Evolutionary conservation across 305 asterid genomes (phyloP), one percentile per base, ranked within the genome.

Genomic region (Withania somnifera): DNA sequence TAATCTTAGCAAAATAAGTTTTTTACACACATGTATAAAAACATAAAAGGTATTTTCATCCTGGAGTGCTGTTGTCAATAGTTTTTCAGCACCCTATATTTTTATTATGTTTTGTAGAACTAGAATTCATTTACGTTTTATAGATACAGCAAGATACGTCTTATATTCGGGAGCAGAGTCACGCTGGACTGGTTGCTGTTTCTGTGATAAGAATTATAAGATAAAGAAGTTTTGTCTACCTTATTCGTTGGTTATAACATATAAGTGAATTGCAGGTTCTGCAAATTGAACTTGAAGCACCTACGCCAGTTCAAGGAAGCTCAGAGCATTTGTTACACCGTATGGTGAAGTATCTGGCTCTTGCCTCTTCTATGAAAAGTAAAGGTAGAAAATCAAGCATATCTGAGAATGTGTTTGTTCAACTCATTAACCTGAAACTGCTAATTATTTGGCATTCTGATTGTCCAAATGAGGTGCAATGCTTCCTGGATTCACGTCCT

Each of bases 271-370:
- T 90, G 84, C 93, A 96, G 99, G 94, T 93, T 86, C 91, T 93
- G 73, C 83, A 85, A 87, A 90, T 96, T 83, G 92, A 93, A 82
- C 92, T 96, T 67, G 98, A 93, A 87, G 91, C 94, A 24, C 92
- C 95, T 53, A 82, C 82, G 26, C 90, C 91, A 32, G 58, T 94
- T 80, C 78, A 93, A 80, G 97, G 91, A 86, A 93, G 94, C 60
- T 87, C 95, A 28, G 99, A 96, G 88, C 97, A 97, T 42, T 85
- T 94, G 84, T 86, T 96, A 91, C 98, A 96, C 86, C 95, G 97
- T 51, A 89, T 94, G 95, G 93, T 94, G 88, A 94, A 93, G 89
- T 94, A 94, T 88, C 89, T 96, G 30, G 97, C 98, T 3, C 93
- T 96, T 82, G 91, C 98, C 77, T 93, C 98, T 78, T 91, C 99